Evolutionary conservation across 192 early-diverging fungal species (phyloP).

Genomic region (Backusella morwellensis): DNA sequence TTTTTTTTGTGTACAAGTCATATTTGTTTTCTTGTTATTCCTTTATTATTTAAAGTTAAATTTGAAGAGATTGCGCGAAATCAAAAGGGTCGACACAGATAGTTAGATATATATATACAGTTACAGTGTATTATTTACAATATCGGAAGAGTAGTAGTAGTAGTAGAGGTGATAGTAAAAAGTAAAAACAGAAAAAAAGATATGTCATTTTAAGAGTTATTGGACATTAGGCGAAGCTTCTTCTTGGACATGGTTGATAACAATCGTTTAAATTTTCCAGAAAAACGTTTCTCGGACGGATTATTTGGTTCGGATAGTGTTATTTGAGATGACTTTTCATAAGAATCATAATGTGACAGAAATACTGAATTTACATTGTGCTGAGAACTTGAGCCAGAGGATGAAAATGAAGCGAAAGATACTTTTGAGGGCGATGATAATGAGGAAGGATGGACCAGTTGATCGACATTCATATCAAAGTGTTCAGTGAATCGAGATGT

Average conservation of each 20-base stretch:
- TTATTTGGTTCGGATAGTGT: neutral
- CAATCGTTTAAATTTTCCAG: slow-evolving; percentile 1
- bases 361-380: neutral
- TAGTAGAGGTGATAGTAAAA: neutral
- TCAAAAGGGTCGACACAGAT: neutral
- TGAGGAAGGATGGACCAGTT: neutral
- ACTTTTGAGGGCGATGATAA: neutral
- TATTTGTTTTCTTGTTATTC: neutral
- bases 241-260: slow-evolving; percentile 5
- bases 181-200: neutral
- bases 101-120: neutral
- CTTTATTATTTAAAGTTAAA: neutral
- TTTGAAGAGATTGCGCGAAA: neutral
- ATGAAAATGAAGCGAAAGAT: neutral
- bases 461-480: slow-evolving; percentile 15
- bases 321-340: neutral
- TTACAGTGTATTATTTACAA: neutral
- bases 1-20: neutral
- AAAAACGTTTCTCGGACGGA: neutral
- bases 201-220: neutral
- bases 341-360: neutral
- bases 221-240: neutral
- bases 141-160: neutral
- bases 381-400: neutral
- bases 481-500: slow-evolving; percentile 26